These are phyloP conservation scores for Candida germanica DNA, from an alignment of 805 yeast species.

Conservation along the genomic window DNA sequence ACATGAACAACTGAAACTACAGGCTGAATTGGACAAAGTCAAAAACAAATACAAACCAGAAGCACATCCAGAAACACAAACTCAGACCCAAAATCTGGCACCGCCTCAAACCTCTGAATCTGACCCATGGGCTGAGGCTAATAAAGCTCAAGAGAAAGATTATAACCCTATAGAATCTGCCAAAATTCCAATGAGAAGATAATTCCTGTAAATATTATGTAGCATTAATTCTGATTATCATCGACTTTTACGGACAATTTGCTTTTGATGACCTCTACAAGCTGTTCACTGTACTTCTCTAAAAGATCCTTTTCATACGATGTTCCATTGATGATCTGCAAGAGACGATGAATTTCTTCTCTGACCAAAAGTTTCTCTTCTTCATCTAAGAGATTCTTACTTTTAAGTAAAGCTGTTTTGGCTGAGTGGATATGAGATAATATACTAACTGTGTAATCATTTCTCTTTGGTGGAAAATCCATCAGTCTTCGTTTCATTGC, in stretches of 20 bases:
- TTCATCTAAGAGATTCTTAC: too few relatives aligned
- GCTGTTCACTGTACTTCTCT: conserved; percentile 36
- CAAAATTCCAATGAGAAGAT: conserved; percentile 32
- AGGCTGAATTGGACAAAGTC: conserved; percentile 28
- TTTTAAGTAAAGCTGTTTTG: too few relatives aligned
- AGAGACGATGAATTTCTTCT: background rate
- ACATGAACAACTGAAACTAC: conserved; percentile 28
- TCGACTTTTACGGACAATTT: too few relatives aligned
- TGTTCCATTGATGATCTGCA: background rate
- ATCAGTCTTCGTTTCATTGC: conserved; percentile 2
- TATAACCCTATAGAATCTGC: conserved; percentile 38
- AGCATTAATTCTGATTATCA: conserved; percentile 1
- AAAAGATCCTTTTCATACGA: conserved; percentile 17
- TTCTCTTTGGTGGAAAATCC: too few relatives aligned
- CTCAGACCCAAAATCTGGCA: background rate
- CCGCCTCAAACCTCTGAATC: background rate
- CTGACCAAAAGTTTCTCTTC: too few relatives aligned
- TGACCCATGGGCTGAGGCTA: conserved; percentile 39
- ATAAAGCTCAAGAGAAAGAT: conserved; percentile 16
- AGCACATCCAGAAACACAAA: background rate
- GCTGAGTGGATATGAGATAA: too few relatives aligned
- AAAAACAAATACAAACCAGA: conserved; percentile 7
- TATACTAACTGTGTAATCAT: too few relatives aligned
- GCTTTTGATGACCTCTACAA: conserved; percentile 26
- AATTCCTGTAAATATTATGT: background rate